phyloP scores from a whole-genome alignment of 208 protist species.

The Acanthamoeba divionensis region DNA sequence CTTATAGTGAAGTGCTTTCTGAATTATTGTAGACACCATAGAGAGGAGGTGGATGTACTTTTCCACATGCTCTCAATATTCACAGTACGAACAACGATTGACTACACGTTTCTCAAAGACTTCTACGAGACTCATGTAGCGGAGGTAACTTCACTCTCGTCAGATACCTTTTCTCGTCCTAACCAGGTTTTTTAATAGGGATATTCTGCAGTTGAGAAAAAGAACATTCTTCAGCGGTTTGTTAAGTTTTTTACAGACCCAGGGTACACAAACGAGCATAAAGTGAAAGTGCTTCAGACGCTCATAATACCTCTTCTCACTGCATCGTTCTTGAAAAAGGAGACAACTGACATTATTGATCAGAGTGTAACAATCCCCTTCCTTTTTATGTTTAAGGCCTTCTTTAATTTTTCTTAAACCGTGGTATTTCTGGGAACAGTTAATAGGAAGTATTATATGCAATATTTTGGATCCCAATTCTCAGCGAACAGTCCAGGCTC shows the following conservation, averaged over 20 bases:
- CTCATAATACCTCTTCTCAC: constrained; percentile 78
- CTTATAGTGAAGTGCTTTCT: constrained; percentile 78
- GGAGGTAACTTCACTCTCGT: background rate
- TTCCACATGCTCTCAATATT: constrained; percentile 77
- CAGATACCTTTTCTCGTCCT: background rate
- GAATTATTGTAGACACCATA: constrained; percentile 60
- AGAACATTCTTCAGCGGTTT: constrained; percentile 60
- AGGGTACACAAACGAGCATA: constrained; percentile 56
- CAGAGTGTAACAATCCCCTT: background rate
- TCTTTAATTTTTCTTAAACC: background rate
- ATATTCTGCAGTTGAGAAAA: constrained; percentile 54
- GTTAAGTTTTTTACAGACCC: constrained; percentile 61
- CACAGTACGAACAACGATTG: constrained; percentile 46
- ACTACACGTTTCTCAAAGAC: constrained; percentile 75
- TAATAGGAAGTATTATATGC: constrained; percentile 1
- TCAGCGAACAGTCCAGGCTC: background rate
- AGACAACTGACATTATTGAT: background rate
- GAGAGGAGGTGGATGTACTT: constrained; percentile 56
- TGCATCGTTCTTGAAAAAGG: background rate
- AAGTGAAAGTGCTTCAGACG: constrained; percentile 79
- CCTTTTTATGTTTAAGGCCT: background rate
- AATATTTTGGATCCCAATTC: constrained; percentile 20
- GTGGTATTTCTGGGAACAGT: background rate
- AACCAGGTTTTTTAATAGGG: background rate
- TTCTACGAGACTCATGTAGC: constrained; percentile 72